Evolutionary conservation across 345 rosid genomes (phyloP).

Genomic region (Dovyalis caffra): DNA sequence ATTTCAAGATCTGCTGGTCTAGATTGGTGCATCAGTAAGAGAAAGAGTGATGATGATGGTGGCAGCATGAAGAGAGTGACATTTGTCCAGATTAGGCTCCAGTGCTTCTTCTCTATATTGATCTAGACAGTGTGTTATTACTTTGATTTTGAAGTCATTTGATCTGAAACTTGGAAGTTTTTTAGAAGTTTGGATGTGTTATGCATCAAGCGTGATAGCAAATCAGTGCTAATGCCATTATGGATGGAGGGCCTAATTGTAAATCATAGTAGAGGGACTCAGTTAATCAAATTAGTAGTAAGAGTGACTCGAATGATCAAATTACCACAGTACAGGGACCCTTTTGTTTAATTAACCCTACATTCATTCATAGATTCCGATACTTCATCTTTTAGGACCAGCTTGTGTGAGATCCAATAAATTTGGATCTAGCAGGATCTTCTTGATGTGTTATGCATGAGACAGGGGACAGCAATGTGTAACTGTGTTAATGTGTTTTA

Average conservation of each 20-base stretch:
- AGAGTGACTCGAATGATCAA: neutral
- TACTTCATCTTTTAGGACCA: neutral
- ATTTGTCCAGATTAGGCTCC: neutral
- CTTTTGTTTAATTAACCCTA: neutral
- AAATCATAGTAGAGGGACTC: neutral
- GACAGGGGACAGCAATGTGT: neutral
- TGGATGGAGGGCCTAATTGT: neutral
- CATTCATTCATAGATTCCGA: neutral
- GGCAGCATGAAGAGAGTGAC: neutral
- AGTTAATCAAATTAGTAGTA: no score
- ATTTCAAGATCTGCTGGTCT: neutral
- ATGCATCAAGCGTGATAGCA: neutral
- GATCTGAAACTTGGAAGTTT: neutral
- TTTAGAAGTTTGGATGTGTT: neutral
- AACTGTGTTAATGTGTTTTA: no score
- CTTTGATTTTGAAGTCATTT: neutral
- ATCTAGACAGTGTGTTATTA: neutral
- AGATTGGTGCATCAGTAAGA: neutral
- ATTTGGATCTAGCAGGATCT: neutral
- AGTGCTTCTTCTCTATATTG: neutral
- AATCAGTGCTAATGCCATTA: neutral
- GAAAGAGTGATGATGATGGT: neutral
- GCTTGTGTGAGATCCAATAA: neutral
- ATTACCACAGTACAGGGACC: neutral
- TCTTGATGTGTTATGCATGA: constrained; percentile 1